Base-by-base conservation (phyloP, 1,284 basidiomycete genomes). In the Lentinus polychrous region DNA sequence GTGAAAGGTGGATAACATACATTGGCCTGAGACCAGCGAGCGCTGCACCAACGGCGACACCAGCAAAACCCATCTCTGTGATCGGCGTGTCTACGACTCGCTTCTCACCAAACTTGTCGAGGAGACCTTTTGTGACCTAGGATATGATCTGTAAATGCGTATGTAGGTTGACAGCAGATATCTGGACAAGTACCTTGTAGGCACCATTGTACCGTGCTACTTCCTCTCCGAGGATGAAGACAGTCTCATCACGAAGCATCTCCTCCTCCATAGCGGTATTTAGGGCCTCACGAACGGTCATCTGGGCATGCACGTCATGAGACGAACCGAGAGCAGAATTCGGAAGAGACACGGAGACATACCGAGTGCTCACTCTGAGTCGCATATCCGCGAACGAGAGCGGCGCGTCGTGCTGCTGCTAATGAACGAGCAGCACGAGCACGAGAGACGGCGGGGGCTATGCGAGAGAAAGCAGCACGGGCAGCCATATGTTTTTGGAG, bases 211-310 rank as follows among this genome's bases (percentile, higher is more conserved):
- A 99, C 57, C 93, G 85, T 47, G 96, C 95, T 49, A 99, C 96
- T 71, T 99, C 96, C 72, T 99, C 96, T 57, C 96, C 96, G 60
- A 99, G 73, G 65, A 99, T 73, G 69, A 96, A 99, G 45, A 99
- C 96, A 35, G 75, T 87, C 67, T 95, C 89, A 71, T 99, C 96
- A 45, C 93, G 83, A 60, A 88, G 67, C 96, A 99, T 99, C 75
- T 99, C 96, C 74, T 99, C 96, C 75, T 99, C 96, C 91, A 99
- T 95, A 33, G 96, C 96, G 52, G 85, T 73, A 73, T 98, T 99
- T 58, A 99, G 84, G 36, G 96, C 96, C 52, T 99, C 96, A 65
- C 96, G 91, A 53, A 98, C 95, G 46, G 94, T 98, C 92, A 98
- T 91, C 88, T 94, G 64, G 20, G 12, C 39, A 23, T 3, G 39